phyloP scores from a whole-genome alignment of 2,329 filamentous ascomycete species.

The Blastomyces gilchristii region DNA sequence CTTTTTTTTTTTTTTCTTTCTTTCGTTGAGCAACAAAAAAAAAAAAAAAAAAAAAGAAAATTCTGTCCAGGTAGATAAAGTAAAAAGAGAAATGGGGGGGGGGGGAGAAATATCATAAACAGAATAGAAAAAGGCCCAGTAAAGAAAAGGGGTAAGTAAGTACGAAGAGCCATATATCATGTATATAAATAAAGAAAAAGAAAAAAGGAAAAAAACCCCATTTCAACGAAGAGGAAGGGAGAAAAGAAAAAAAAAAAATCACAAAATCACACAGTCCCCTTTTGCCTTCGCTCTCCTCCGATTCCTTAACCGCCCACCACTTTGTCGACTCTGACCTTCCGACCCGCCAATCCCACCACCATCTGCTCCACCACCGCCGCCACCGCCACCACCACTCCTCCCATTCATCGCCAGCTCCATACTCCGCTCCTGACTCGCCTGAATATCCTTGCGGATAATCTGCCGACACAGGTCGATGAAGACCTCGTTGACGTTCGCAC shows the following conservation, averaged over 20 bases:
- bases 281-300: constrained; percentile 23
- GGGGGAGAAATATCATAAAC: not conserved
- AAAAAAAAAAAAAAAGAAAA: too few species aligned
- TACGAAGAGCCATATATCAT: constrained; percentile 2
- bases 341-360: constrained; percentile 29
- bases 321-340: constrained; percentile 26
- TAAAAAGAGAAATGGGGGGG: not conserved
- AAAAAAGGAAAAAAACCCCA: not conserved
- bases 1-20: too few species aligned
- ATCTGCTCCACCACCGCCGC: constrained; percentile 21
- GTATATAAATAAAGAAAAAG: not conserved
- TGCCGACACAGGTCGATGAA: constrained; percentile 77
- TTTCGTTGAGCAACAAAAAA: not conserved
- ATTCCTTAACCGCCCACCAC: constrained; percentile 27
- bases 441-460: constrained; percentile 61
- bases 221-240: constrained; percentile 5
- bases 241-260: constrained; percentile 3
- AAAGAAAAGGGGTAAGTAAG: not conserved
- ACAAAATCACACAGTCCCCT: constrained; percentile 24
- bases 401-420: constrained; percentile 18
- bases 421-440: constrained; percentile 26
- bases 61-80: not conserved
- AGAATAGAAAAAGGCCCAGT: not conserved
- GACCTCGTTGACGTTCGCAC: constrained; percentile 82
- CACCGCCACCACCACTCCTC: constrained; percentile 14